These are phyloP conservation scores for Irpex sp. DNA, from an alignment of 1,284 basidiomycete species.

Conservation along the genomic window DNA sequence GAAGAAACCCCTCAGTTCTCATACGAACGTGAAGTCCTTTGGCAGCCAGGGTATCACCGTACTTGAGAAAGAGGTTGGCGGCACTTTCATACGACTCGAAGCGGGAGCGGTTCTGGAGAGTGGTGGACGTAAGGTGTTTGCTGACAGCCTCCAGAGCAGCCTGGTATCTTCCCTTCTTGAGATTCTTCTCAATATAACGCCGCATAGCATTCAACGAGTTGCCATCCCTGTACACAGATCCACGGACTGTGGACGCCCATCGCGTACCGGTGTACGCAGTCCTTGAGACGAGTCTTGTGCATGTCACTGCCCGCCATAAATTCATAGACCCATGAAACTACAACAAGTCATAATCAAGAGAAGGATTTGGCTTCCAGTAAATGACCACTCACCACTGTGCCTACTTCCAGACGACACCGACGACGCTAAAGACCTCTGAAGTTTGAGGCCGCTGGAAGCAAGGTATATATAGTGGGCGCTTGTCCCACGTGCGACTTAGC, in stretches of 20 bases:
- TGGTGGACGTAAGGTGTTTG: constrained; percentile 4
- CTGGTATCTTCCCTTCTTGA: constrained; percentile 3
- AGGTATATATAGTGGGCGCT: neutral
- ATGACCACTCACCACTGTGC: neutral
- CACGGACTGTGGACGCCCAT: neutral
- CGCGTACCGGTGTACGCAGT: neutral
- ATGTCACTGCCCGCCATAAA: constrained; percentile 3
- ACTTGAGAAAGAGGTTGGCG: constrained; percentile 33
- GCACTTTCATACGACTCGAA: constrained; percentile 28
- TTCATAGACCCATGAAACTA: constrained; percentile 7
- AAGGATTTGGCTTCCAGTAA: neutral
- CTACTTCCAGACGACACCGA: neutral
- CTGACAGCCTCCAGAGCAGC: constrained; percentile 17
- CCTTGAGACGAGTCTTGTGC: neutral
- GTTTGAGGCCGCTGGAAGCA: neutral
- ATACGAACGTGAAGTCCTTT: constrained; percentile 39
- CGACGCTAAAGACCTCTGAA: neutral
- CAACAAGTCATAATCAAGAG: neutral
- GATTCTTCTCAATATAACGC: neutral
- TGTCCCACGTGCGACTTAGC: neutral
- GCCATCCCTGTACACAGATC: neutral
- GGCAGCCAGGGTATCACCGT: constrained; percentile 33
- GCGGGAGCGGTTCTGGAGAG: constrained; percentile 18
- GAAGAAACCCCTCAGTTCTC: constrained; percentile 35
- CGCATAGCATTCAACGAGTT: neutral